phyloP scores from a whole-genome alignment of 1,284 basidiomycete genomes.

The Fistulinella cinereoalba region DNA sequence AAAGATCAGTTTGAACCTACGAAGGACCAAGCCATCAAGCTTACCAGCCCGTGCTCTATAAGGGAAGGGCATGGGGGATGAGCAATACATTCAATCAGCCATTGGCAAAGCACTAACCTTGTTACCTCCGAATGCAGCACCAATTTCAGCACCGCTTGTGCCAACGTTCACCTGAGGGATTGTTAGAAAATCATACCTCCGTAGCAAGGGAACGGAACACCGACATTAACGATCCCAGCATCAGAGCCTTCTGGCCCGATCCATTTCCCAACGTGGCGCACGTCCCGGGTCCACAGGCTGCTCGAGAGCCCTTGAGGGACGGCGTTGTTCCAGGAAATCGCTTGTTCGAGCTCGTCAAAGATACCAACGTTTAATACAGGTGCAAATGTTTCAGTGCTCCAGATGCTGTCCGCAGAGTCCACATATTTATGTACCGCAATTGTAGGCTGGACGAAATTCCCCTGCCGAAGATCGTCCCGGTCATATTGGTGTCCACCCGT shows the following conservation, averaged over 20 bases:
- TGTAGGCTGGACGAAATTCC: conserved; percentile 88
- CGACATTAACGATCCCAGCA: conserved; percentile 81
- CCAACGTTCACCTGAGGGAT: conserved; percentile 78
- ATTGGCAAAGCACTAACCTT: conserved; percentile 52
- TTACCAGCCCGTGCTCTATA: conserved; percentile 78
- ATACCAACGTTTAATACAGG: conserved; percentile 85
- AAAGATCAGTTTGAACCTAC: background rate
- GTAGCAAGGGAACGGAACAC: conserved; percentile 12
- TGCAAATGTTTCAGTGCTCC: conserved; percentile 84
- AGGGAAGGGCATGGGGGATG: conserved; percentile 4
- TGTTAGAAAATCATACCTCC: conserved; percentile 6
- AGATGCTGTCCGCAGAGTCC: conserved; percentile 56
- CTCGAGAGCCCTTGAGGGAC: conserved; percentile 91
- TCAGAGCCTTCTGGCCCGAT: conserved; percentile 87
- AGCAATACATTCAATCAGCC: conserved; percentile 15
- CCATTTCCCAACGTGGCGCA: conserved; percentile 85
- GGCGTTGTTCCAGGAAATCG: conserved; percentile 89
- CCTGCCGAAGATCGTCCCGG: conserved; percentile 52
- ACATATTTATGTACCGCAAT: conserved; percentile 68
- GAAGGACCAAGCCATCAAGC: conserved; percentile 20
- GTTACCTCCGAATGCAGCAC: conserved; percentile 90
- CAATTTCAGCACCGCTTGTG: conserved; percentile 93
- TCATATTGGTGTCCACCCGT: conserved; percentile 61
- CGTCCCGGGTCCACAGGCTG: conserved; percentile 85
- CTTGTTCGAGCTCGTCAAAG: conserved; percentile 88